Evolutionary conservation across 768 basidiomycete species (phyloP), one percentile per base, ranked within the genome.

Genomic region (Phlebiopsis flavidoalba): DNA sequence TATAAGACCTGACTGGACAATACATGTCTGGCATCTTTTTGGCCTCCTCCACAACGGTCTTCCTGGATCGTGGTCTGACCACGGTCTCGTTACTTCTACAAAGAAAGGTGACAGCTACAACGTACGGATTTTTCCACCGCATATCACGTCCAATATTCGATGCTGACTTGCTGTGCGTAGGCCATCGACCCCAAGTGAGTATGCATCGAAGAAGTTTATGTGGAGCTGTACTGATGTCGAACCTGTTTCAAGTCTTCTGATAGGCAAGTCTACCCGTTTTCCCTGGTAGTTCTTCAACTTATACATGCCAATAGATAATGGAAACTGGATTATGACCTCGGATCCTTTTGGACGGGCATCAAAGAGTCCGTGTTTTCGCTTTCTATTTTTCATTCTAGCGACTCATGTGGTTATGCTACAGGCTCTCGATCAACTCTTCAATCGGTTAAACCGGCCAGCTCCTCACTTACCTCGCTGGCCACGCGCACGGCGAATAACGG

Each of bases 261-360:
- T 67, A 72, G 59, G 74, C 76, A 47, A 69, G 74, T 72, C 48
- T 1, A 37, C 31, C 60, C 3, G 3, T 4, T 12, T 12, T 12
- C 8, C 11, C 48, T 53, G 17, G 40, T 24, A 12, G 17, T 5
- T 26, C 14, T 31, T 37, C 45, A 19, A 54, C 5, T 17, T 5
- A 57, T 50, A 8, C 57, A 5, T 36, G 62, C 35, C 33, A 12
- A 61, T 21, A 75, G 80, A 78, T 57, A 73, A 72, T 43, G 71
- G 76, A 62, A 75, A 72, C 52, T 83, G 80, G 82, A 75, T 71
- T 51, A 74, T 85, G 17, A 76, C 79, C 70, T 83, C 5, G 83
- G 83, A 19, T 81, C 80, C 61, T 84, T 78, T 72, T 83, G 83
- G 82, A 79, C 75, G 8, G 82, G 83, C 10, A 83, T 84, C 64